phyloP scores from a whole-genome alignment of 2,329 filamentous ascomycete species.

The Colletotrichum spaethianum region DNA sequence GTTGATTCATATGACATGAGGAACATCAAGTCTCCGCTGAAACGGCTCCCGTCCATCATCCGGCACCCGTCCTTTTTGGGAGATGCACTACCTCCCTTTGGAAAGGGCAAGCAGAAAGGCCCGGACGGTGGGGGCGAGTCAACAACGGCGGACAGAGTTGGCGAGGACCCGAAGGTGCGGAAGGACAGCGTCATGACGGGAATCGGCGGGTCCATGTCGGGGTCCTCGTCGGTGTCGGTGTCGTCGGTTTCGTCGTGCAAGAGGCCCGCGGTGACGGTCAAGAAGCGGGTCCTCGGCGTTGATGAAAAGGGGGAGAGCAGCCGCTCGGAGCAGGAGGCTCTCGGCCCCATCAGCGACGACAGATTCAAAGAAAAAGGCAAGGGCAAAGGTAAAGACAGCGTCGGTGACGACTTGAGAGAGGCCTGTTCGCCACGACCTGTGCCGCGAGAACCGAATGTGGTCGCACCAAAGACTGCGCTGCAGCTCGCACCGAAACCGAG shows the following conservation, averaged over 20 bases:
- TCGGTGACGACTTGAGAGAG: not conserved
- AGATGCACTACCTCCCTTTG: not conserved
- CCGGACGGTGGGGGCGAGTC: not conserved
- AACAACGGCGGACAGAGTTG: not conserved
- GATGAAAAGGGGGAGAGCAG: constrained; percentile 20
- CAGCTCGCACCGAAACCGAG: not conserved
- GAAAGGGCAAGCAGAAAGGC: not conserved
- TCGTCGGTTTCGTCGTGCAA: not conserved
- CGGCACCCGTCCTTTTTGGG: constrained; percentile 9
- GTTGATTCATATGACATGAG: not conserved
- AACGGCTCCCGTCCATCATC: not conserved
- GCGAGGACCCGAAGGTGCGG: not conserved
- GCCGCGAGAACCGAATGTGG: no score
- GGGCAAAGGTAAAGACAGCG: no score
- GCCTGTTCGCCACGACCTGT: not conserved
- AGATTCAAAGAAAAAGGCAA: not conserved
- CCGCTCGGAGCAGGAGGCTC: not conserved
- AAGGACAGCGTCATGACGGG: constrained; percentile 17
- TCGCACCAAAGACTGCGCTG: not conserved
- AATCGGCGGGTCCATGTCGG: not conserved
- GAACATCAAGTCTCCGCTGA: not conserved
- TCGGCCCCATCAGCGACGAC: not conserved
- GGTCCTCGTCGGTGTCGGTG: not conserved
- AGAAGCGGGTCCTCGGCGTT: not conserved
- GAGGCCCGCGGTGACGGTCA: constrained; percentile 1